Evolutionary conservation across 2,329 filamentous ascomycete genomes (phyloP), one percentile per base, ranked within the genome.

Genomic region (Phialemoniopsis sp.): DNA sequence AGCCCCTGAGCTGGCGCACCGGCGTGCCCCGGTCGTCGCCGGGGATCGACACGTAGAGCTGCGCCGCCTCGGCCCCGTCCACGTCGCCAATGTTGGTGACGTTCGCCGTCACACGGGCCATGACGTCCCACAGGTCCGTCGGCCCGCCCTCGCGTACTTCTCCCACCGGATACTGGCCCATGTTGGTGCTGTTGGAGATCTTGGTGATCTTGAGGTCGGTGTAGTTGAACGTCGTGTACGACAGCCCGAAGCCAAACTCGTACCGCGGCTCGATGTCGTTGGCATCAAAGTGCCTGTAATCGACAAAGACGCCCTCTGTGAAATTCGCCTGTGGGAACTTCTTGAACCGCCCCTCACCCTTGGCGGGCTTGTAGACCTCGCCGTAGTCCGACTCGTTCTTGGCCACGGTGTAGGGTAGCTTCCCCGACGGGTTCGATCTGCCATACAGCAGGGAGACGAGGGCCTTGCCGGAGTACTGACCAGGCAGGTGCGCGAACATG

Each of bases 401-500:
- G 1, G 78, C 76, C 2, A 83, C 66, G 0, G 78, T 82, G 55
- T 80, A 83, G 0, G 78, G 75, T 3, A 83, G 63, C 44, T 72
- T 70, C 3, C 79, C 79, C 0, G 74, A 80, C 0, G 73, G 73
- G 47, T 71, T 76, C 8, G 66, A 58, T 4, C 73, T 65, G 29
- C 79, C 79, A 50, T 80, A 82, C 2, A 82, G 62, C 8, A 83
- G 54, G 1, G 70, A 66, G 0, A 72, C 71, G 3, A 82, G 55
- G 1, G 76, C 72, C 3, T 62, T 56, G 1, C 82, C 81, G 3
- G 72, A 74, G 43, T 81, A 73, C 54, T 85, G 78, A 1, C 81
- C 81, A 0, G 80, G 80, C 0, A 83, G 62, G 52, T 83, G 79
- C 3, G 76, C 80, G 48, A 78, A 78, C 0, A 85, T 62, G 8